phyloP scores from a whole-genome alignment of 2,329 filamentous ascomycete species.

The Pezicula radicicola region DNA sequence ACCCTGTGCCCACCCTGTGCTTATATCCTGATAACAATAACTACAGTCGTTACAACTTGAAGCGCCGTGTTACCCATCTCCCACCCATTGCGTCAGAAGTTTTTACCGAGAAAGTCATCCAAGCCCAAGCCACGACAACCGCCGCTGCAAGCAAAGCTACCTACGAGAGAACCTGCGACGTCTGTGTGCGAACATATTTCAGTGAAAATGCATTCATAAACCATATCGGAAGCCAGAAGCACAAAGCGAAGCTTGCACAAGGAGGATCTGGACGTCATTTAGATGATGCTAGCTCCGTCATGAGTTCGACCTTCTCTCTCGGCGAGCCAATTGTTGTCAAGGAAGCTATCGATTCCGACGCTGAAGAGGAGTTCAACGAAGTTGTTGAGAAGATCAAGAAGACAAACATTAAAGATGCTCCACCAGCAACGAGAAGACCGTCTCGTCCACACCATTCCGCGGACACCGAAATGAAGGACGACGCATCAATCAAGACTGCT shows the following conservation, averaged over 20 bases:
- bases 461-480: conserved; percentile 12
- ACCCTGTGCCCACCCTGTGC: conserved; percentile 1
- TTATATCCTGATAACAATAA: conserved; percentile 13
- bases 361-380: conserved; percentile 71
- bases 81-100: conserved; percentile 88
- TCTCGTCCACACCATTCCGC: conserved; percentile 19
- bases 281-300: conserved; percentile 76
- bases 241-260: conserved; percentile 66
- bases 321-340: conserved; percentile 63
- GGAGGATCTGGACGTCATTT: conserved; percentile 33
- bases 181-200: conserved; percentile 90
- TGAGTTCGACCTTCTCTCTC: conserved; percentile 88
- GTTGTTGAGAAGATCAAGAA: conserved; percentile 77
- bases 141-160: conserved; percentile 85
- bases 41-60: conserved; percentile 85
- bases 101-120: conserved; percentile 93
- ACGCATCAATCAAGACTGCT: conserved; percentile 19
- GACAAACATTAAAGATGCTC: conserved; percentile 42
- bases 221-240: conserved; percentile 87
- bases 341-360: conserved; percentile 58
- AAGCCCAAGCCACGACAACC: conserved; percentile 79
- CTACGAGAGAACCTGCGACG: conserved; percentile 78
- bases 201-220: conserved; percentile 96
- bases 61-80: conserved; percentile 85
- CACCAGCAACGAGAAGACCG: conserved; percentile 16